Percentiles rank a stretch among this genome's conserved stretches.
Evolutionary conservation across 192 early-diverging fungal genomes (phyloP).

Genomic region (Entrophospora sp.): DNA sequence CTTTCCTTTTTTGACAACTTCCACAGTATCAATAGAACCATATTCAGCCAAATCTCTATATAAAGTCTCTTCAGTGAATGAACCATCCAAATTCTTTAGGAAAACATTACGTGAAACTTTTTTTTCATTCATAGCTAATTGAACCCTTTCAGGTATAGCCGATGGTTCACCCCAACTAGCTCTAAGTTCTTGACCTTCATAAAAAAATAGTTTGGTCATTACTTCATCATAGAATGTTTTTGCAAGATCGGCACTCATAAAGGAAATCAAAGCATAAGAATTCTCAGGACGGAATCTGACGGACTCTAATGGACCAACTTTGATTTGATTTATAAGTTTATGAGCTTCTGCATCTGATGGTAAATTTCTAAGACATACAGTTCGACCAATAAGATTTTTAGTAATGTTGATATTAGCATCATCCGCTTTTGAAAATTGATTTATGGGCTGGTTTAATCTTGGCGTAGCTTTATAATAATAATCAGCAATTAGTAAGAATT

Average conservation of each 20-base stretch:
- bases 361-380: no score
- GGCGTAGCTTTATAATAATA: slow-evolving; percentile 21
- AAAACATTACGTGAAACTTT: slow-evolving; percentile 72
- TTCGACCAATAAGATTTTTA: slow-evolving; percentile 44
- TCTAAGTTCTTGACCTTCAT: no score
- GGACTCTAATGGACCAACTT: slow-evolving; percentile 58
- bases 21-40: slow-evolving; percentile 63
- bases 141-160: slow-evolving; percentile 36
- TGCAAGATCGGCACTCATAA: slow-evolving; percentile 53
- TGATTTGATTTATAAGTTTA: slow-evolving; percentile 62
- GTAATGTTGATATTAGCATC: slow-evolving; percentile 21
- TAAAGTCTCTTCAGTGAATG: slow-evolving; percentile 41
- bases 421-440: slow-evolving; percentile 22
- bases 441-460: background rate
- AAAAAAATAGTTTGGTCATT: slow-evolving; percentile 37
- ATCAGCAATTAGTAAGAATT: no score
- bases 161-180: slow-evolving; percentile 66
- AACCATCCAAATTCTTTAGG: slow-evolving; percentile 59
- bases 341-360: slow-evolving; percentile 39
- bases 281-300: slow-evolving; percentile 65
- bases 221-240: slow-evolving; percentile 47
- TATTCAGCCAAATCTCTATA: no score
- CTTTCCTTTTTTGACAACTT: slow-evolving; percentile 58
- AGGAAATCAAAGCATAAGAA: no score
- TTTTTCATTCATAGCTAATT: slow-evolving; percentile 40